Evolutionary conservation across 495 filamentous ascomycete genomes (phyloP).

Genomic region (Penicillium nucicola): DNA sequence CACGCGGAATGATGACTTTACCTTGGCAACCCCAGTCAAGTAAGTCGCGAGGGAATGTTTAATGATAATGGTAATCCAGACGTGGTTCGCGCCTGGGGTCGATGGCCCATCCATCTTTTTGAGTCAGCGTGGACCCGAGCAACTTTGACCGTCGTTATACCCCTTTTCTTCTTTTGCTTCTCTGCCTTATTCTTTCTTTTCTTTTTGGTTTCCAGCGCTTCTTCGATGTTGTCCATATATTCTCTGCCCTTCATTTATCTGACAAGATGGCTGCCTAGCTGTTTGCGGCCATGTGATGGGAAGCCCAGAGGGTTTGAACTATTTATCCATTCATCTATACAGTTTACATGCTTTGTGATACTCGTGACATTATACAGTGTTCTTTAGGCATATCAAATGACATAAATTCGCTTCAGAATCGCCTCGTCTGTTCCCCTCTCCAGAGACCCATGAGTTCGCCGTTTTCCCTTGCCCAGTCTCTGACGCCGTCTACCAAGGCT

Average conservation of each 20-base stretch:
- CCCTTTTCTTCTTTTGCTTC: slow-evolving; percentile 15
- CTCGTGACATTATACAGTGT: no score
- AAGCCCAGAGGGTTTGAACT: neutral
- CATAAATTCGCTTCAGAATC: slow-evolving; percentile 29
- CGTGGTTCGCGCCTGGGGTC: slow-evolving; percentile 11
- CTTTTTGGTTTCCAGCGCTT: neutral
- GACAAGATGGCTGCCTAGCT: neutral
- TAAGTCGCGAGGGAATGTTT: slow-evolving; percentile 27
- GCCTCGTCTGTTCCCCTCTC: slow-evolving; percentile 51
- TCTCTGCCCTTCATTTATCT: neutral
- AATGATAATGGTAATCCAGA: slow-evolving; percentile 42
- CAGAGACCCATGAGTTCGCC: slow-evolving; percentile 69
- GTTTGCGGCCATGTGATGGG: neutral
- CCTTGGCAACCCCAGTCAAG: slow-evolving; percentile 16
- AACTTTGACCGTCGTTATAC: slow-evolving; percentile 28
- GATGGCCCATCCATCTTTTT: slow-evolving; percentile 10
- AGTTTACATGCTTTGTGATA: slow-evolving; percentile 1
- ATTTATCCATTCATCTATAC: neutral
- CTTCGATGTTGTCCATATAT: slow-evolving; percentile 1
- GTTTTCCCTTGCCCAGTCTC: slow-evolving; percentile 69
- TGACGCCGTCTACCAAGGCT: slow-evolving; percentile 74
- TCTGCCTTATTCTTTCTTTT: slow-evolving; percentile 3
- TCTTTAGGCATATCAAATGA: neutral
- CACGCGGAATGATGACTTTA: slow-evolving; percentile 29
- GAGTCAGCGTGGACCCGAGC: neutral